Conservation (phyloP, 306 rosid genomes). For the Urtica urens region DNA sequence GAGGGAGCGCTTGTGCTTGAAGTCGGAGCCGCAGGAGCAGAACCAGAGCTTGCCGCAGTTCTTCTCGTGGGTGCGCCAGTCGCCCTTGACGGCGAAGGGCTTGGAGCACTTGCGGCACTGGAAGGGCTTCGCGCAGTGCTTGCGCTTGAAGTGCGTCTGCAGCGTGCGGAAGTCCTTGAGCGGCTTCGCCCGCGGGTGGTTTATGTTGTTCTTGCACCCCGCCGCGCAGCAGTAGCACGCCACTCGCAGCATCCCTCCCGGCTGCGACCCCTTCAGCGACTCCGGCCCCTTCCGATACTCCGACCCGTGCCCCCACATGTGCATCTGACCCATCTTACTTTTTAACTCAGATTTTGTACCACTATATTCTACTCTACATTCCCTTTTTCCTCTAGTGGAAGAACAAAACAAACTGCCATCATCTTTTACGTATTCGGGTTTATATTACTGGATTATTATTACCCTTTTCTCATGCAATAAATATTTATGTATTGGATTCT, state of each 20-base stretch:
- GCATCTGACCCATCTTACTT: conserved; percentile 91
- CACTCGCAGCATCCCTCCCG: conserved; percentile 89
- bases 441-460: no score
- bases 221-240: conserved; percentile 91
- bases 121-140: conserved; percentile 82
- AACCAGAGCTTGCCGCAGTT: conserved; percentile 95
- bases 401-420: no score
- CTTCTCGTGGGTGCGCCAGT: conserved; percentile 96
- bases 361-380: no score
- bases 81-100: conserved; percentile 83
- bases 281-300: conserved; percentile 89
- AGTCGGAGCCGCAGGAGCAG: conserved; percentile 91
- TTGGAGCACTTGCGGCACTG: conserved; percentile 78
- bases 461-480: no score
- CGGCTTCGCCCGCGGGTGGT: conserved; percentile 85
- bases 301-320: conserved; percentile 99
- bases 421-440: no score
- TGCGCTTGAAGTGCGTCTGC: conserved; percentile 90
- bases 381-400: no score
- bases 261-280: conserved; percentile 78
- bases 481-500: no score
- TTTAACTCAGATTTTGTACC: no score
- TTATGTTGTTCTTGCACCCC: conserved; percentile 95
- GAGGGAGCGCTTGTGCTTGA: conserved; percentile 87
- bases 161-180: conserved; percentile 91